A percentile compares a stretch with the other conserved stretches of the same genome.
Evolutionary conservation across 129 eudicot genomes (phyloP).

Genomic region (Erigeron canadensis): DNA sequence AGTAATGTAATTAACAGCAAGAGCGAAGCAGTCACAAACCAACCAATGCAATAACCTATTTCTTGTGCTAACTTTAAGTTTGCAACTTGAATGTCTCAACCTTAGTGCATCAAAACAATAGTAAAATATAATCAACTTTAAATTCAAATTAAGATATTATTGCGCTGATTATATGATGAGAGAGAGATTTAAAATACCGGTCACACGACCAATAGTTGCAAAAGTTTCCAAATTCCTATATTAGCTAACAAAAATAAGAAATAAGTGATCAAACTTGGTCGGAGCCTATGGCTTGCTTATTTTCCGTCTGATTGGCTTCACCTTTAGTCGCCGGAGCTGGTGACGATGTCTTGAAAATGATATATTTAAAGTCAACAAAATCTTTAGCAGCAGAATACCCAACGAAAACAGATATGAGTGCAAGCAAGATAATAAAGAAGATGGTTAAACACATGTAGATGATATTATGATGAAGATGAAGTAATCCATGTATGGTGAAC

Average conservation of each 20-base stretch:
- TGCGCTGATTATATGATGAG: too few species aligned
- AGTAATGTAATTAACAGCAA: too few species aligned
- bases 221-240: not conserved
- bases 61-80: not conserved
- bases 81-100: too few species aligned
- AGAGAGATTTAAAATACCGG: not conserved
- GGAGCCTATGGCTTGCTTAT: conserved; percentile 14
- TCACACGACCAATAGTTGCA: not conserved
- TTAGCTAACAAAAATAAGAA: not conserved
- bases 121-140: too few species aligned
- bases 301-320: conserved; percentile 14
- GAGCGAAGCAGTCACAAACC: not conserved
- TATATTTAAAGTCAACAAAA: conserved; percentile 13
- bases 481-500: conserved; percentile 27
- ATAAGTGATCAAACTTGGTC: conserved; percentile 19
- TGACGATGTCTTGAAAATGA: conserved; percentile 18
- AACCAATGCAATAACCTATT: not conserved
- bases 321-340: conserved; percentile 1
- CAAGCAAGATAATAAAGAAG: conserved; percentile 22
- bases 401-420: conserved; percentile 22
- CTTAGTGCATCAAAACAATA: too few species aligned
- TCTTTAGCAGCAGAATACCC: conserved; percentile 21
- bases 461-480: conserved; percentile 18
- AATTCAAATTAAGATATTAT: too few species aligned
- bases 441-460: conserved; percentile 22